These are phyloP conservation scores for Vararia minispora DNA, from an alignment of 768 basidiomycete genomes.

Conservation along the genomic window DNA sequence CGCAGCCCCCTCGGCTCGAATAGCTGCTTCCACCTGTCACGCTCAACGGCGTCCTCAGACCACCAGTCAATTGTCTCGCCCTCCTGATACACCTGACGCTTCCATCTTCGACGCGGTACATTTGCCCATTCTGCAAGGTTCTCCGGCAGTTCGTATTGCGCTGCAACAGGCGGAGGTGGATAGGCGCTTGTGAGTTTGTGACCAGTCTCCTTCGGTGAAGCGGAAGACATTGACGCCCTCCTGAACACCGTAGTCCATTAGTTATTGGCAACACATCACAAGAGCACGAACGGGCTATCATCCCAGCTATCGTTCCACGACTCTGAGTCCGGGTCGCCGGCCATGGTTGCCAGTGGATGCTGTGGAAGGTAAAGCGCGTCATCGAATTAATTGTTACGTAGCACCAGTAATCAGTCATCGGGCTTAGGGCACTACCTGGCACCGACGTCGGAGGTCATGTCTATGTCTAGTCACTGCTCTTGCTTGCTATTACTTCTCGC, in stretches of 20 bases:
- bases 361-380: background rate
- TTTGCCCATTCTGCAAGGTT: constrained; percentile 10
- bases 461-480: too few relatives aligned
- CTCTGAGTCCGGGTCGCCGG: background rate
- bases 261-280: too few relatives aligned
- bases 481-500: too few relatives aligned
- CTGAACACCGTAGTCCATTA: too few relatives aligned
- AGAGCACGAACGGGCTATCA: background rate
- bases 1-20: constrained; percentile 42
- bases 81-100: constrained; percentile 32
- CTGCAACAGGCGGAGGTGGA: background rate
- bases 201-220: background rate
- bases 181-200: background rate
- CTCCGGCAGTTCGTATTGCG: constrained; percentile 11
- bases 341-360: too few relatives aligned
- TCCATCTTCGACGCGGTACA: constrained; percentile 10
- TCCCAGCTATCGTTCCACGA: constrained; percentile 1
- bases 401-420: too few relatives aligned
- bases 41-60: constrained; percentile 52
- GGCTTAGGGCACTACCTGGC: too few relatives aligned
- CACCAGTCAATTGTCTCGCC: constrained; percentile 62
- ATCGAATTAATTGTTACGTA: background rate
- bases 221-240: background rate
- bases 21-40: constrained; percentile 39
- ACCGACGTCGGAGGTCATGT: too few relatives aligned